Conservation (phyloP, 148 eudicot species). For the Suaeda aralocaspica region DNA sequence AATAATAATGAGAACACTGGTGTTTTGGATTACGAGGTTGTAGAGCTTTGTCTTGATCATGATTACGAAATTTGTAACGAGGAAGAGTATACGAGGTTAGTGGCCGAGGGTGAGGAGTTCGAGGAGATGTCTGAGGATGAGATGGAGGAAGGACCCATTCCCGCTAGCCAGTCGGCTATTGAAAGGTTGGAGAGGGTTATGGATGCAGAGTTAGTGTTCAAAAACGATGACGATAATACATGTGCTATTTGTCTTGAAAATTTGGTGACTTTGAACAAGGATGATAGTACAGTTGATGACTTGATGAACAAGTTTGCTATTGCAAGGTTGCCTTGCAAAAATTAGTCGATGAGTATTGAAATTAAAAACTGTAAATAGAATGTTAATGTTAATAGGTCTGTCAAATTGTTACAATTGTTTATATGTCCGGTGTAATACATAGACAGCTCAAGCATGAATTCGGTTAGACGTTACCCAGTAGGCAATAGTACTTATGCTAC, state of each 20-base stretch:
- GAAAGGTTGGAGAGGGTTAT: neutral
- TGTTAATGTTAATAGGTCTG: too few relatives aligned
- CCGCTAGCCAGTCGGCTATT: neutral
- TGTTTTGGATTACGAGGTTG: too few relatives aligned
- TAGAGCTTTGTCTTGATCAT: neutral
- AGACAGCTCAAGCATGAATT: too few relatives aligned
- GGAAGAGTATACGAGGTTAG: neutral
- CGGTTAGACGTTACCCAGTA: too few relatives aligned
- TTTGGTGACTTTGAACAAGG: neutral
- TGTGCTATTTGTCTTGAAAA: too few relatives aligned
- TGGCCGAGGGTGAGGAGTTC: neutral
- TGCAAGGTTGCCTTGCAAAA: neutral
- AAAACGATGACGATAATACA: neutral
- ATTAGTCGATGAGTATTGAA: too few relatives aligned
- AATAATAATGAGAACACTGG: too few relatives aligned
- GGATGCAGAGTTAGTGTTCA: neutral
- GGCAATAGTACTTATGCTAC: too few relatives aligned
- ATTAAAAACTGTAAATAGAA: too few relatives aligned
- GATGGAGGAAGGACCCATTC: neutral
- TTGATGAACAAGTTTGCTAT: neutral
- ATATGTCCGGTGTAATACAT: too few relatives aligned
- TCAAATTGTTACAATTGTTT: too few relatives aligned
- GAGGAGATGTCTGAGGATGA: neutral
- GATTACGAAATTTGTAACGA: neutral
- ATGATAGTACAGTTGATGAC: neutral